Evolutionary conservation across 805 yeast genomes (phyloP).

Genomic region (Hanseniaspora meyeri): DNA sequence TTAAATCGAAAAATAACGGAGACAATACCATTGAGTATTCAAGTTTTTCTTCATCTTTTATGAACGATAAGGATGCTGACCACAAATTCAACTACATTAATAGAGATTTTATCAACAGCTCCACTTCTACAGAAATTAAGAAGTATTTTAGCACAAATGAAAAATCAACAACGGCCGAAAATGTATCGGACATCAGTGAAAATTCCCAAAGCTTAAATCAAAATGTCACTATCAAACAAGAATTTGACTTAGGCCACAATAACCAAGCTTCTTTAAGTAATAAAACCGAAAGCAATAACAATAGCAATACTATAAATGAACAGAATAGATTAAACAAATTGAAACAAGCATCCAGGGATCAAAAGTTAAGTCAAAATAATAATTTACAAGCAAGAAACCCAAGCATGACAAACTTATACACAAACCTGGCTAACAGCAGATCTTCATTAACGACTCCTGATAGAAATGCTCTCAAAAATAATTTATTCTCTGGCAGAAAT

Average conservation of each 20-base stretch:
- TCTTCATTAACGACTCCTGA: background rate
- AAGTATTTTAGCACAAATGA: constrained; percentile 4
- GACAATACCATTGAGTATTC: background rate
- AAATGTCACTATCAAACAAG: background rate
- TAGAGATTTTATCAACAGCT: constrained; percentile 15
- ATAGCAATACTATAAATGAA: background rate
- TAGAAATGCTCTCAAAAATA: background rate
- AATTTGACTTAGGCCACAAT: background rate
- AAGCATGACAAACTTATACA: background rate
- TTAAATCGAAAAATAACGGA: constrained; percentile 4
- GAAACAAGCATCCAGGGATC: background rate
- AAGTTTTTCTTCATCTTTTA: constrained; percentile 10
- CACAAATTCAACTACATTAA: constrained; percentile 18
- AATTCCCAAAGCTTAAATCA: background rate
- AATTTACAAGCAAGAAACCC: background rate
- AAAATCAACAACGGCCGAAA: background rate
- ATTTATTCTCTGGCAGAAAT: background rate
- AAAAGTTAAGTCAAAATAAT: background rate
- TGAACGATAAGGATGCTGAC: constrained; percentile 5
- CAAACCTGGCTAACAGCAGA: background rate
- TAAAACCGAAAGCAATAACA: background rate
- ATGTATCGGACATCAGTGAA: background rate
- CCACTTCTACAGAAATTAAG: constrained; percentile 6
- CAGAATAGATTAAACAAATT: background rate
- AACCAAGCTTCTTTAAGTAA: background rate